Conservation (phyloP, 805 yeast genomes). For the Lipomyces kockii region DNA sequence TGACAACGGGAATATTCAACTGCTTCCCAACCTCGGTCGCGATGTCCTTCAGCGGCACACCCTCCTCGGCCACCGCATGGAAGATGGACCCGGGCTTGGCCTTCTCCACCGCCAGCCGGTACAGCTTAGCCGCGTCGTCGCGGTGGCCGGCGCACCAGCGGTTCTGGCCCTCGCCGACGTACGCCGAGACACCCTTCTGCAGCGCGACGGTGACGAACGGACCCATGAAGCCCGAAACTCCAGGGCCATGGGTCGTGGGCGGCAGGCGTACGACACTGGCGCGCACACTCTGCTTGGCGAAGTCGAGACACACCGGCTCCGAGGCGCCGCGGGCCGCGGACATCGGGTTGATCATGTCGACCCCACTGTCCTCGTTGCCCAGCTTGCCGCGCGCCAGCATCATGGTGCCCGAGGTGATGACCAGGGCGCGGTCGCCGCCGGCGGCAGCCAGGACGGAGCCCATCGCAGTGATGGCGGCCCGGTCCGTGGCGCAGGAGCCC, state of each 20-base stretch:
- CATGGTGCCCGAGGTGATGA: neutral
- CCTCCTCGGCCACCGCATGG: conserved; percentile 1
- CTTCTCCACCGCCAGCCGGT: neutral
- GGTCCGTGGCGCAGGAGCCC: conserved; percentile 2
- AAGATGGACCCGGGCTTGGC: neutral
- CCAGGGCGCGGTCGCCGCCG: conserved; percentile 1
- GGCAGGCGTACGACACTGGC: neutral
- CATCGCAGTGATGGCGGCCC: conserved; percentile 1
- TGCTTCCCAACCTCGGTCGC: conserved; percentile 1
- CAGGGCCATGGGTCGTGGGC: neutral
- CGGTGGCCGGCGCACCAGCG: conserved; percentile 3
- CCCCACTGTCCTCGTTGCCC: neutral
- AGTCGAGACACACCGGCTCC: conserved; percentile 1
- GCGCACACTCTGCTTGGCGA: neutral
- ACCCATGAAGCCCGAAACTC: neutral
- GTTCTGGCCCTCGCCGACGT: conserved; percentile 2
- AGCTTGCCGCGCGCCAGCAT: neutral
- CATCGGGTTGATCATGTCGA: neutral
- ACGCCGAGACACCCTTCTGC: neutral
- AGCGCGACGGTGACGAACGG: neutral
- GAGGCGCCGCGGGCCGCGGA: neutral
- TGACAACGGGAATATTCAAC: neutral
- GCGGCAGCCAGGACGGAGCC: conserved; percentile 1
- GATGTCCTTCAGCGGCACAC: neutral
- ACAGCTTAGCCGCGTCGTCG: conserved; percentile 2